Evolutionary conservation across 2,329 filamentous ascomycete species (phyloP).

Genomic region (Pseudogymnoascus sp.): DNA sequence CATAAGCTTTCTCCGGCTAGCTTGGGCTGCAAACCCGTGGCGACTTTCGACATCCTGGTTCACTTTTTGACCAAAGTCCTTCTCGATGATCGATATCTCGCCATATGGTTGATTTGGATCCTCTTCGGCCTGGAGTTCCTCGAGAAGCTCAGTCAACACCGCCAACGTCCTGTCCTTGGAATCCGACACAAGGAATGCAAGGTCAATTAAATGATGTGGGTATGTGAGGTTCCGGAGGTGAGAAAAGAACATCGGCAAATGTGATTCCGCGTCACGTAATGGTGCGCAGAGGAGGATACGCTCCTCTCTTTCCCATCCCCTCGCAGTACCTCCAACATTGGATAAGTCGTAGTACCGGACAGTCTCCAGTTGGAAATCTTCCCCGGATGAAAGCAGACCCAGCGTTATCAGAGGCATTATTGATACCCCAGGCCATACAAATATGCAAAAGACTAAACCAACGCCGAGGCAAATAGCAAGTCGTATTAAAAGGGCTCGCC

Average conservation of each 20-base stretch:
- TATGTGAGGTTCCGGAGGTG: conserved; percentile 96
- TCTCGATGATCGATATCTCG: conserved; percentile 96
- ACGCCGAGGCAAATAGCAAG: conserved; percentile 52
- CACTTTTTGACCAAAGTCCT: conserved; percentile 97
- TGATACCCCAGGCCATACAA: conserved; percentile 62
- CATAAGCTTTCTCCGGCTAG: conserved; percentile 90
- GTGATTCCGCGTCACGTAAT: conserved; percentile 81
- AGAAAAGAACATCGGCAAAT: conserved; percentile 97
- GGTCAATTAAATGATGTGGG: conserved; percentile 89
- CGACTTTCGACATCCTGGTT: conserved; percentile 96
- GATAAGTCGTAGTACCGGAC: conserved; percentile 95
- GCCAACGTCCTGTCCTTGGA: conserved; percentile 86
- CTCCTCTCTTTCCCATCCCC: conserved; percentile 94
- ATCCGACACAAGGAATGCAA: conserved; percentile 94
- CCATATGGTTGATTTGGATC: conserved; percentile 80
- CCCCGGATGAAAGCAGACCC: conserved; percentile 57
- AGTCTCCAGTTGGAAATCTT: conserved; percentile 78
- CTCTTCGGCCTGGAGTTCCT: conserved; percentile 69
- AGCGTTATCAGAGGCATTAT: conserved; percentile 57
- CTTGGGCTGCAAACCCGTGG: conserved; percentile 95
- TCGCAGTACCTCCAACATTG: conserved; percentile 81
- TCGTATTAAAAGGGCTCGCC: conserved; percentile 64
- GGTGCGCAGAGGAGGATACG: conserved; percentile 92
- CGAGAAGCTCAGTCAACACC: conserved; percentile 65
- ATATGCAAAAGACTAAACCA: conserved; percentile 60